A percentile compares a stretch with the other conserved stretches of the same genome.
phyloP scores from a whole-genome alignment of 2,329 filamentous ascomycete species.

The Cladosporium velox region DNA sequence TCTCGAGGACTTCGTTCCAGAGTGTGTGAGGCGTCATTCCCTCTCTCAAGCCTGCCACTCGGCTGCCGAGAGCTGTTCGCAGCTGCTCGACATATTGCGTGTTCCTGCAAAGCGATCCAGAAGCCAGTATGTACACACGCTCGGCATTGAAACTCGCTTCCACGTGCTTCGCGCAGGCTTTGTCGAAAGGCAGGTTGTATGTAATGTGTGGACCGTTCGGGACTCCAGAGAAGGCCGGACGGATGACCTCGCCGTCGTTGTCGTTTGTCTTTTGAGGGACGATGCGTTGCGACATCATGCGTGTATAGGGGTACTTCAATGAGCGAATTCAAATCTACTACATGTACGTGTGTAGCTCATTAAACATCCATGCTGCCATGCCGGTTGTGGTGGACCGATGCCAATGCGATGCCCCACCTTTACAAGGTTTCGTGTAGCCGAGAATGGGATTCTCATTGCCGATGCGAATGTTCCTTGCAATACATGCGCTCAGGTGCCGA shows the following conservation, averaged over 20 bases:
- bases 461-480: background rate
- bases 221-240: constrained; percentile 23
- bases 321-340: background rate
- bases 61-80: constrained; percentile 42
- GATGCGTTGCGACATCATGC: background rate
- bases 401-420: background rate
- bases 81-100: constrained; percentile 50
- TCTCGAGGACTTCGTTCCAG: constrained; percentile 55
- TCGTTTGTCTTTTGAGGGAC: background rate
- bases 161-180: constrained; percentile 50
- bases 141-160: constrained; percentile 47
- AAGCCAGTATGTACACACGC: constrained; percentile 55
- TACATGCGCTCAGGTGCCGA: background rate
- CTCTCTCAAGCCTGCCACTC: constrained; percentile 49
- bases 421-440: background rate
- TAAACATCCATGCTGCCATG: background rate
- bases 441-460: background rate
- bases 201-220: constrained; percentile 45
- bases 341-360: background rate
- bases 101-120: constrained; percentile 50
- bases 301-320: background rate
- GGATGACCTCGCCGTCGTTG: constrained; percentile 14
- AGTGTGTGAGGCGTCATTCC: constrained; percentile 59
- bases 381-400: background rate
- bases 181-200: constrained; percentile 50